These are phyloP conservation scores for Boletus pseudo-olivaceus DNA, from an alignment of 768 basidiomycete genomes.

Conservation along the genomic window DNA sequence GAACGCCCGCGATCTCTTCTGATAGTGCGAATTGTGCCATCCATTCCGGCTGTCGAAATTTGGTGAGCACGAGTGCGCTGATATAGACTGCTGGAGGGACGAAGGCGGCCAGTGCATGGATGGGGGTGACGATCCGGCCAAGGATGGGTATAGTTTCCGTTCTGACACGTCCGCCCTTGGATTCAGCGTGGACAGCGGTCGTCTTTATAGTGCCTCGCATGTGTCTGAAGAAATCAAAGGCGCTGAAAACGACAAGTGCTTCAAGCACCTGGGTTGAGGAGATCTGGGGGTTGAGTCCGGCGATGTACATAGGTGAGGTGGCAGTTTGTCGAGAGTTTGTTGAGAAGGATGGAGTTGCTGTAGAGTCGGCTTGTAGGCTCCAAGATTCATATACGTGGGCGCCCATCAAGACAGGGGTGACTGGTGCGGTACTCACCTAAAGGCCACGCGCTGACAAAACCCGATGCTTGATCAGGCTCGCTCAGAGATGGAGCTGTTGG, in stretches of 20 bases:
- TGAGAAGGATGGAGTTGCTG: background rate
- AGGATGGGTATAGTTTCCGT: constrained; percentile 4
- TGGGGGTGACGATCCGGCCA: constrained; percentile 18
- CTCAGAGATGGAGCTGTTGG: background rate
- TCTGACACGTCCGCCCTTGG: constrained; percentile 15
- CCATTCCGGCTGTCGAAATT: constrained; percentile 28
- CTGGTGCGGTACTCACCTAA: background rate
- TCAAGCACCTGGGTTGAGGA: constrained; percentile 8
- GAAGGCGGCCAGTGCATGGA: constrained; percentile 12
- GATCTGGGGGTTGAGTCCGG: background rate
- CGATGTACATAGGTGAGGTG: constrained; percentile 1
- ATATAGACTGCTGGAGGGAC: constrained; percentile 20
- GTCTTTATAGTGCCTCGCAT: background rate
- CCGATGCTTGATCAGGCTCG: background rate
- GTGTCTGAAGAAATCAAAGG: constrained; percentile 2
- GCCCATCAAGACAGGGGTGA: background rate
- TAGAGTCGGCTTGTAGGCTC: background rate
- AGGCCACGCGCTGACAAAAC: background rate
- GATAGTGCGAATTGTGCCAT: constrained; percentile 16
- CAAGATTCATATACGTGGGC: background rate
- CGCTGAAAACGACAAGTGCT: background rate
- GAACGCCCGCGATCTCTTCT: background rate
- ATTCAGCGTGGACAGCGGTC: background rate
- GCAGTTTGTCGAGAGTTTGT: too few species aligned
- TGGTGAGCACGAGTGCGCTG: constrained; percentile 16